A percentile compares a stretch with the other conserved stretches of the same genome.
phyloP scores from a whole-genome alignment of 2,329 filamentous ascomycete genomes.

The Aspergillus arachidicola region DNA sequence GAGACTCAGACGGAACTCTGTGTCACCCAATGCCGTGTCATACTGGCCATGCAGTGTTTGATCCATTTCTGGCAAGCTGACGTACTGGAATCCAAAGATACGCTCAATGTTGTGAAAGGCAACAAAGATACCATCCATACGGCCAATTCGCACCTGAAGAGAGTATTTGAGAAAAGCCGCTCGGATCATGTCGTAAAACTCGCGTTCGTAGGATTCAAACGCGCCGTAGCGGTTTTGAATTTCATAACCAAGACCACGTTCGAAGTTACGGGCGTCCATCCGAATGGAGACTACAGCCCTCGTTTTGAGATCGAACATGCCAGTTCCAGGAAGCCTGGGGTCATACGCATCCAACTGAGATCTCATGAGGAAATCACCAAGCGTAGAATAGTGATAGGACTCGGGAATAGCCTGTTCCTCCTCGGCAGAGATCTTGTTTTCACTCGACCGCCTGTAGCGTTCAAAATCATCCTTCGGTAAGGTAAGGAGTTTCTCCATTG shows the following conservation, averaged over 20 bases:
- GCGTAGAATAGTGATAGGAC: slow-evolving; percentile 82
- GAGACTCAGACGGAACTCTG: slow-evolving; percentile 83
- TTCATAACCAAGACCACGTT: slow-evolving; percentile 82
- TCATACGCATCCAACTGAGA: slow-evolving; percentile 94
- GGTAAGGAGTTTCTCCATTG: slow-evolving; percentile 94
- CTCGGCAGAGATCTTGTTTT: slow-evolving; percentile 66
- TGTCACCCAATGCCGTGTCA: slow-evolving; percentile 70
- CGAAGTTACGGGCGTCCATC: slow-evolving; percentile 75
- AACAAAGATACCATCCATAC: slow-evolving; percentile 98
- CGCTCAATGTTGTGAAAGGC: slow-evolving; percentile 93
- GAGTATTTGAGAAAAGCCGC: slow-evolving; percentile 96
- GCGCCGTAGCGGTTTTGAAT: slow-evolving; percentile 74
- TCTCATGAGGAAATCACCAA: slow-evolving; percentile 88
- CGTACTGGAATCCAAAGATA: slow-evolving; percentile 97
- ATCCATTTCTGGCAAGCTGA: slow-evolving; percentile 86
- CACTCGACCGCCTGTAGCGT: slow-evolving; percentile 71
- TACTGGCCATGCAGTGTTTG: slow-evolving; percentile 78
- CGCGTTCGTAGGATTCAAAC: slow-evolving; percentile 91
- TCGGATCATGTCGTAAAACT: slow-evolving; percentile 96
- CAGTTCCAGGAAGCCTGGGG: slow-evolving; percentile 79
- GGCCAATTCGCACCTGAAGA: slow-evolving; percentile 91
- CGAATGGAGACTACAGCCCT: slow-evolving; percentile 88
- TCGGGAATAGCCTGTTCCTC: slow-evolving; percentile 73
- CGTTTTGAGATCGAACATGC: slow-evolving; percentile 96
- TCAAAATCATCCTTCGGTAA: slow-evolving; percentile 81